Percentiles rank a stretch among this genome's conserved stretches.
phyloP scores from a whole-genome alignment of 169 alveolate genomes.

The Babesia gibsoni region DNA sequence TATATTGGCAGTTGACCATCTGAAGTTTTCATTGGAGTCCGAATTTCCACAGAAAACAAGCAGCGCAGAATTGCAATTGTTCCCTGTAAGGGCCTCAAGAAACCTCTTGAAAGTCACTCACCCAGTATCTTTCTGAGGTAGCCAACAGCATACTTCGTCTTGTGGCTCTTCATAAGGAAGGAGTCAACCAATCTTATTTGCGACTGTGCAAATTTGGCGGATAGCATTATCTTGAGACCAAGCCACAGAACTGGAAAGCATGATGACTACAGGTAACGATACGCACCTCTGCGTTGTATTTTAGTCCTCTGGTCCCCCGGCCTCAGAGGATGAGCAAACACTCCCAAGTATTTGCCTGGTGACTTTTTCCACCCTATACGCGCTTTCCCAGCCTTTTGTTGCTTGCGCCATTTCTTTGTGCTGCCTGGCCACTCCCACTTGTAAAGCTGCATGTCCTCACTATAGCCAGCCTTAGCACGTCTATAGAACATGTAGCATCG shows the following conservation, averaged over 20 bases:
- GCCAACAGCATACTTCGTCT: constrained; percentile 78
- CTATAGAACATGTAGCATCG: constrained; percentile 77
- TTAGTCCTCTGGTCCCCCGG: constrained; percentile 78
- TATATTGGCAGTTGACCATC: constrained; percentile 86
- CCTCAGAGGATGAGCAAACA: constrained; percentile 79
- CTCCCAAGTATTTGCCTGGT: constrained; percentile 83
- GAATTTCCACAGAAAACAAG: constrained; percentile 76
- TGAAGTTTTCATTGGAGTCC: constrained; percentile 82
- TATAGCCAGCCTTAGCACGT: constrained; percentile 82
- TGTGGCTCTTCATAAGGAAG: constrained; percentile 78
- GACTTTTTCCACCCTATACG: constrained; percentile 86
- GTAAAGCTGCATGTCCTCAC: constrained; percentile 81
- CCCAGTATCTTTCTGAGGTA: constrained; percentile 78
- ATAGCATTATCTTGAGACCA: constrained; percentile 74
- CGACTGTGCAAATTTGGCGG: constrained; percentile 85
- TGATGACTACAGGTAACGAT: neutral
- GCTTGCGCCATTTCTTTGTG: constrained; percentile 74
- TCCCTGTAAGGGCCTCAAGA: constrained; percentile 26
- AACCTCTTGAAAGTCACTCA: neutral
- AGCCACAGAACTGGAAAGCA: constrained; percentile 67
- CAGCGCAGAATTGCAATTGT: constrained; percentile 79
- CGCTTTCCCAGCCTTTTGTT: constrained; percentile 79
- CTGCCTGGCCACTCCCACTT: constrained; percentile 87
- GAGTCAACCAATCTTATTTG: constrained; percentile 80
- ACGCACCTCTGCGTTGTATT: constrained; percentile 66